Percentiles rank a stretch among this genome's conserved stretches.
Evolutionary conservation across 2,329 filamentous ascomycete genomes (phyloP).

Genomic region (Ophiosphaerella korrae): DNA sequence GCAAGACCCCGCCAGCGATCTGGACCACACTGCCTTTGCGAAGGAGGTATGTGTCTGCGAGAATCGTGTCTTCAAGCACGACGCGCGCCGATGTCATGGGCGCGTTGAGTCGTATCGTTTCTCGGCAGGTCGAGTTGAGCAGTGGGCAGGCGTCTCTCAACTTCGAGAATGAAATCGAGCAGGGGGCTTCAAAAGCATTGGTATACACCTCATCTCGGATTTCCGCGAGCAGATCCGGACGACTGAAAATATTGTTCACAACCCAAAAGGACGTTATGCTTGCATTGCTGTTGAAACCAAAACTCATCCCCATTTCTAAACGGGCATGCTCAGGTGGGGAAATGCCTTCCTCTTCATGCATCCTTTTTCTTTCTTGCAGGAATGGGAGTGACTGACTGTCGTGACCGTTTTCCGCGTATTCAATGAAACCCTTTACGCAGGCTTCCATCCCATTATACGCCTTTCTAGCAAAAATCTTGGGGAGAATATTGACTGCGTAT

Average conservation of each 20-base stretch:
- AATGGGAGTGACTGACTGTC: slow-evolving; percentile 27
- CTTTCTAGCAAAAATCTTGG: slow-evolving; percentile 46
- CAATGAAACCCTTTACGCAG: slow-evolving; percentile 28
- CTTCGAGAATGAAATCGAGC: slow-evolving; percentile 44
- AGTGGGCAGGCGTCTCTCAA: slow-evolving; percentile 51
- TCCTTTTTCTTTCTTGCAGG: slow-evolving; percentile 26
- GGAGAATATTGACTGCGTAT: slow-evolving; percentile 40
- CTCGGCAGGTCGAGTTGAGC: slow-evolving; percentile 53
- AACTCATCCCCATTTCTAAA: slow-evolving; percentile 29
- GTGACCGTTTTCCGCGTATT: slow-evolving; percentile 32
- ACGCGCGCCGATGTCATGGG: slow-evolving; percentile 48
- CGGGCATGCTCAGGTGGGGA: slow-evolving; percentile 19
- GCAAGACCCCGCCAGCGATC: slow-evolving; percentile 52
- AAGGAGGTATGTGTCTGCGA: slow-evolving; percentile 52
- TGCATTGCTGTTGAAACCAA: slow-evolving; percentile 52
- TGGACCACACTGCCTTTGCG: slow-evolving; percentile 52
- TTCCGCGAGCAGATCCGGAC: slow-evolving; percentile 46
- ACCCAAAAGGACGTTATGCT: slow-evolving; percentile 54
- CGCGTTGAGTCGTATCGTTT: slow-evolving; percentile 52
- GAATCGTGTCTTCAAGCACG: slow-evolving; percentile 50
- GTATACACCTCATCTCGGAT: slow-evolving; percentile 48
- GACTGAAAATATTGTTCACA: slow-evolving; percentile 51
- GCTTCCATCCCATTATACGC: slow-evolving; percentile 45
- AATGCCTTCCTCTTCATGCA: slow-evolving; percentile 24
- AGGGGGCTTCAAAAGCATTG: slow-evolving; percentile 21